phyloP scores from a whole-genome alignment of 148 eudicot genomes.

The Linanthus parryae region DNA sequence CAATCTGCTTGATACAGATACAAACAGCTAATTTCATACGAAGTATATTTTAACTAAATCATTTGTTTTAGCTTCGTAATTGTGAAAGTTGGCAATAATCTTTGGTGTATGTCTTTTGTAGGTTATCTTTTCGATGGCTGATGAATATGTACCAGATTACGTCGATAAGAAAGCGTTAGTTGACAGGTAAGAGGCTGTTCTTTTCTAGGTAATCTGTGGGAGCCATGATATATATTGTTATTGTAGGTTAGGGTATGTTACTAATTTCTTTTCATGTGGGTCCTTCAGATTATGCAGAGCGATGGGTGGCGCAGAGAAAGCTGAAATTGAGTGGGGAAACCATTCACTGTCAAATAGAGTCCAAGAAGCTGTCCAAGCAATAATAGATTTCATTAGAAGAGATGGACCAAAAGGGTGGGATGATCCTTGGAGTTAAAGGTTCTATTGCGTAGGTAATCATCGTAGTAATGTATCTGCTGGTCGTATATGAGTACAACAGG shows the following conservation, averaged over 20 bases:
- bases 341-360: conserved; percentile 88
- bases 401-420: conserved; percentile 96
- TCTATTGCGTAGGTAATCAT: too few species aligned
- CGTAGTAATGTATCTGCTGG: too few species aligned
- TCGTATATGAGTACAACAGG: too few species aligned
- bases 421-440: conserved; percentile 92
- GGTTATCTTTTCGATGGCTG: conserved; percentile 89
- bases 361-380: conserved; percentile 76
- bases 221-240: neutral
- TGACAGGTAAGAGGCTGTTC: conserved; percentile 40
- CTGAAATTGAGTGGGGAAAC: conserved; percentile 76
- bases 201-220: neutral
- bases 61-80: too few species aligned
- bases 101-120: conserved; percentile 18
- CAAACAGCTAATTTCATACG: too few species aligned
- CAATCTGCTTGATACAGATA: too few species aligned
- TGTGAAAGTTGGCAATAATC: too few species aligned
- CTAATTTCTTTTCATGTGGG: neutral
- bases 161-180: conserved; percentile 86
- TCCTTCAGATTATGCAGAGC: conserved; percentile 72
- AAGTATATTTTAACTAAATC: too few species aligned
- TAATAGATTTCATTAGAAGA: conserved; percentile 61
- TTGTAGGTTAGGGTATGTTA: too few species aligned
- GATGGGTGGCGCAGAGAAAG: conserved; percentile 93
- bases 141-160: conserved; percentile 81